Conservation (phyloP, 2,329 filamentous ascomycete species). For the Didymella exigua region DNA sequence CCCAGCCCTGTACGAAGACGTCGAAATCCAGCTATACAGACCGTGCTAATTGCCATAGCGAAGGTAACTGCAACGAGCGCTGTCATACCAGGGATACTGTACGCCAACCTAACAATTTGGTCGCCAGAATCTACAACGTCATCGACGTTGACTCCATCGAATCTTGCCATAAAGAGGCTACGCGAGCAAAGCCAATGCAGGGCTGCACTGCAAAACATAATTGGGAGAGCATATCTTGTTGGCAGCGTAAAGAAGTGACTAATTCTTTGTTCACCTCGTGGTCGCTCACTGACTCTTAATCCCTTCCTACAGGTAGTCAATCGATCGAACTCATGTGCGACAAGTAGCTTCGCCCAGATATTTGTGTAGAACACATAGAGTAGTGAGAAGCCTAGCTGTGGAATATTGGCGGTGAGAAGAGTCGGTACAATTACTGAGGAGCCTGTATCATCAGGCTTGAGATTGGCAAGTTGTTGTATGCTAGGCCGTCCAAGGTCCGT, state of each 20-base stretch:
- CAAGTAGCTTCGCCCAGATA: constrained; percentile 45
- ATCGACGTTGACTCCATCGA: constrained; percentile 23
- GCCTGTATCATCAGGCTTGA: constrained; percentile 9
- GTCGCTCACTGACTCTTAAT: constrained; percentile 45
- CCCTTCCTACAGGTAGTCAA: constrained; percentile 44
- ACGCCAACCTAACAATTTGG: constrained; percentile 24
- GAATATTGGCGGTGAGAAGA: constrained; percentile 52
- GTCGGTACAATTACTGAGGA: constrained; percentile 21
- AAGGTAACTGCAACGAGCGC: constrained; percentile 21
- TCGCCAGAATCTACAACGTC: constrained; percentile 10
- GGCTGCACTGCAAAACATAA: constrained; percentile 41
- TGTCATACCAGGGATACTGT: constrained; percentile 24
- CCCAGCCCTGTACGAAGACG: constrained; percentile 73
- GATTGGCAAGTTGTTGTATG: constrained; percentile 21
- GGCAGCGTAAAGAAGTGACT: constrained; percentile 51
- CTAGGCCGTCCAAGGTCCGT: constrained; percentile 15
- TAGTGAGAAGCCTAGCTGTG: constrained; percentile 55
- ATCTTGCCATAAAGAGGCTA: constrained; percentile 48
- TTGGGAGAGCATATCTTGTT: constrained; percentile 44
- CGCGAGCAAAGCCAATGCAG: constrained; percentile 55
- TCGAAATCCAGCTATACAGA: constrained; percentile 63
- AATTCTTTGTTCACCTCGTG: constrained; percentile 43
- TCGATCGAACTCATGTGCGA: constrained; percentile 55
- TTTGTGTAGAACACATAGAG: constrained; percentile 54
- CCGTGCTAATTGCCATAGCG: constrained; percentile 17